Conservation (phyloP, 2,329 filamentous ascomycete genomes). For the Helminthosporium solani region DNA sequence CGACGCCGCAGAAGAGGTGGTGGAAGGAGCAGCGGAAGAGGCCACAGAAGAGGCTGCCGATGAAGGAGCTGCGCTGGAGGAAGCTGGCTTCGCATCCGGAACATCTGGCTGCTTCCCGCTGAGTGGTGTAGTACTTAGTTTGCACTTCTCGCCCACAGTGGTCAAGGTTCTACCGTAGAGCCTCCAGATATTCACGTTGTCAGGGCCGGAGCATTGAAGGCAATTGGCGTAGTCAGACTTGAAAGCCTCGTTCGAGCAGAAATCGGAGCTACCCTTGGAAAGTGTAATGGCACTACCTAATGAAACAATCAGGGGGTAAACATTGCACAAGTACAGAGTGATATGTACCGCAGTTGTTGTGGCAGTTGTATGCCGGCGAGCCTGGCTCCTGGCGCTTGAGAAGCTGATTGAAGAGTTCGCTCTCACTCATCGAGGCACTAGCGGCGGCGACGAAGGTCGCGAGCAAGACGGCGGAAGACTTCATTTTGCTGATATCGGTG, state of each 20-base stretch:
- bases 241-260: slow-evolving; percentile 47
- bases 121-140: slow-evolving; percentile 18
- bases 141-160: slow-evolving; percentile 29
- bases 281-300: slow-evolving; percentile 38
- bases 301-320: not conserved
- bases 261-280: slow-evolving; percentile 35
- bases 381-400: slow-evolving; percentile 50
- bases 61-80: not conserved
- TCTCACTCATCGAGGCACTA: slow-evolving; percentile 13
- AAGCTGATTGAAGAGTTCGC: slow-evolving; percentile 24
- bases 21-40: no score
- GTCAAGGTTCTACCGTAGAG: slow-evolving; percentile 45
- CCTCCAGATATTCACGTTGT: slow-evolving; percentile 49
- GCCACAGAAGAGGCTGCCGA: not conserved
- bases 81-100: slow-evolving; percentile 8
- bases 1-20: no score
- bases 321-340: slow-evolving; percentile 1
- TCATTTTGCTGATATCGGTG: slow-evolving; percentile 13
- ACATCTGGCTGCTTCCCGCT: slow-evolving; percentile 23
- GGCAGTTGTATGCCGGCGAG: slow-evolving; percentile 50
- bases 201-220: slow-evolving; percentile 45
- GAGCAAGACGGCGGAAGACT: slow-evolving; percentile 13
- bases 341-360: slow-evolving; percentile 53
- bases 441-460: slow-evolving; percentile 14
- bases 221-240: slow-evolving; percentile 47